Conservation (phyloP, 306 rosid species). For the Astragalus membranaceus region DNA sequence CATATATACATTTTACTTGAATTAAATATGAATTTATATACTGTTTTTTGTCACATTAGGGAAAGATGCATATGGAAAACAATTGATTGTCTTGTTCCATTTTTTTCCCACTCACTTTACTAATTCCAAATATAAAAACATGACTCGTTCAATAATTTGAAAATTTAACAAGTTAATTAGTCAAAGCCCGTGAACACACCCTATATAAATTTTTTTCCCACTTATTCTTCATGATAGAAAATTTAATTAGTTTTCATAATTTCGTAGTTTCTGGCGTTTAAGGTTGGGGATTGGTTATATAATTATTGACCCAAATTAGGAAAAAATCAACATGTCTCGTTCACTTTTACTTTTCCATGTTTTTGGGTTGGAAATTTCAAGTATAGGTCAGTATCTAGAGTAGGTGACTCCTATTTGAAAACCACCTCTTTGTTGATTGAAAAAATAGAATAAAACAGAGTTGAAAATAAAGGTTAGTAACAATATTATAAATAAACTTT, state of each 20-base stretch:
- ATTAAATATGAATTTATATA: too few relatives aligned
- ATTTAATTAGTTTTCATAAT: neutral
- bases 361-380: conserved; percentile 14
- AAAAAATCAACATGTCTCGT: conserved; percentile 18
- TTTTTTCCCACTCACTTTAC: neutral
- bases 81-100: neutral
- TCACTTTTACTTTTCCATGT: conserved; percentile 6
- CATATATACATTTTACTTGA: too few relatives aligned
- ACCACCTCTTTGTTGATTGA: neutral
- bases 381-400: conserved; percentile 10
- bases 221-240: neutral
- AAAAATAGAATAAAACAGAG: neutral
- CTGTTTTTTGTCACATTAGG: too few relatives aligned
- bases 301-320: neutral
- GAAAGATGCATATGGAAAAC: too few relatives aligned
- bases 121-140: neutral
- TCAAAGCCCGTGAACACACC: conserved; percentile 12
- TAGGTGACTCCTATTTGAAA: conserved; percentile 17
- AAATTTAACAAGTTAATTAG: conserved; percentile 4
- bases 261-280: conserved; percentile 1
- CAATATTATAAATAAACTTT: too few relatives aligned
- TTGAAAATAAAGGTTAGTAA: neutral
- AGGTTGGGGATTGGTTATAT: neutral
- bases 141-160: conserved; percentile 12
- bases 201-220: neutral